A percentile compares a stretch with the other conserved stretches of the same genome.
Conservation (phyloP, 2,329 filamentous ascomycete species). For the Rhynchosporium graminicola region DNA sequence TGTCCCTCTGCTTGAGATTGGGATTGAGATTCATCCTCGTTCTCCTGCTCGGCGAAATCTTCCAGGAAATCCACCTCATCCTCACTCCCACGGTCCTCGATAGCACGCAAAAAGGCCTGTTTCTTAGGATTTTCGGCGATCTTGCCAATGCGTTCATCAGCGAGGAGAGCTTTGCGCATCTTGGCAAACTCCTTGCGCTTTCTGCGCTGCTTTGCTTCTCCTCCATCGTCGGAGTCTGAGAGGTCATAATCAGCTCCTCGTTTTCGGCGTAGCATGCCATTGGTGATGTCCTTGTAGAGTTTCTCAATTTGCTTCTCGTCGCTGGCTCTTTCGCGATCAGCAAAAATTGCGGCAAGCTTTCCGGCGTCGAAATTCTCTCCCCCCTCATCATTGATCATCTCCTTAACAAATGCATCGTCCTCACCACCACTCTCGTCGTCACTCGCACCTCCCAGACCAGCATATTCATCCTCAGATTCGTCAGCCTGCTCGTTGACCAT, state of each 20-base stretch:
- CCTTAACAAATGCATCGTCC: slow-evolving; percentile 71
- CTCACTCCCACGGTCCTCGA: slow-evolving; percentile 78
- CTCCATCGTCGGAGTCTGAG: slow-evolving; percentile 87
- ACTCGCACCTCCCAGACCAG: slow-evolving; percentile 84
- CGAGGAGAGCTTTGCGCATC: slow-evolving; percentile 85
- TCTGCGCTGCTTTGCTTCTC: slow-evolving; percentile 73
- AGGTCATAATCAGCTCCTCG: slow-evolving; percentile 79
- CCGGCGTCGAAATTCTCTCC: slow-evolving; percentile 77
- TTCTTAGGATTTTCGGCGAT: slow-evolving; percentile 88
- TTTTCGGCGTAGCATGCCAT: slow-evolving; percentile 81
- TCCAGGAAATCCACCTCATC: slow-evolving; percentile 77
- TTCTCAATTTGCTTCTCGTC: slow-evolving; percentile 90
- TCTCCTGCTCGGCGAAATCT: slow-evolving; percentile 48
- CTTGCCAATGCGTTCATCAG: slow-evolving; percentile 87
- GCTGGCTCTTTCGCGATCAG: slow-evolving; percentile 74
- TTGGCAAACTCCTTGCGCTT: slow-evolving; percentile 87
- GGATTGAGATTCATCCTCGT: slow-evolving; percentile 44
- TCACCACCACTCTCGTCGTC: slow-evolving; percentile 82
- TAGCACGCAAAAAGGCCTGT: slow-evolving; percentile 83
- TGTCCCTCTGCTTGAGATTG: slow-evolving; percentile 41
- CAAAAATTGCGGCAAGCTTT: slow-evolving; percentile 82
- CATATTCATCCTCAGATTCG: slow-evolving; percentile 98
- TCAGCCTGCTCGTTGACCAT: slow-evolving; percentile 93
- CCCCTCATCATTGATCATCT: slow-evolving; percentile 87
- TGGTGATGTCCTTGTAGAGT: slow-evolving; percentile 90